Percentiles rank a stretch among this genome's conserved stretches.
Evolutionary conservation across 83 land plant species (phyloP).

Genomic region (Picea mariana): DNA sequence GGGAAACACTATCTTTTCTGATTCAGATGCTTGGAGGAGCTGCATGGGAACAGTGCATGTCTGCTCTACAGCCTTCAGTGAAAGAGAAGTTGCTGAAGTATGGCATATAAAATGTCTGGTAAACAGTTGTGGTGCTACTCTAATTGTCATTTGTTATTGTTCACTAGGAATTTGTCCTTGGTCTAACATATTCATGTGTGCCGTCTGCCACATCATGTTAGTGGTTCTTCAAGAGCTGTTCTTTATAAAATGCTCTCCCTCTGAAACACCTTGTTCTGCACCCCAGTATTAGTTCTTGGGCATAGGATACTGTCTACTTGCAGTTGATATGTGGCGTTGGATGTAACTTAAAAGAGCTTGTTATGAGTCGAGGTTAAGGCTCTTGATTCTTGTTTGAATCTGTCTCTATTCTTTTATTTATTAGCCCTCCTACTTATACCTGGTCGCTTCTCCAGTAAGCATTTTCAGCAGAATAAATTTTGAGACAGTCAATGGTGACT

Average conservation of each 20-base stretch:
- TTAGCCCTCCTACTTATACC: not conserved
- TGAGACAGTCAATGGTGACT: not conserved
- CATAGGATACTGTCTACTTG: conserved; percentile 9
- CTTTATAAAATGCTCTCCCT: not conserved
- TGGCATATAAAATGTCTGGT: conserved; percentile 36
- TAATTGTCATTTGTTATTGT: conserved; percentile 9
- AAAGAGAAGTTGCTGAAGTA: conserved; percentile 78
- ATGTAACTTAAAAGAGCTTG: conserved; percentile 11
- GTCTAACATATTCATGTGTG: conserved; percentile 23
- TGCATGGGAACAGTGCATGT: conserved; percentile 88
- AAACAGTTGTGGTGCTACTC: conserved; percentile 12
- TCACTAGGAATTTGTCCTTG: conserved; percentile 16
- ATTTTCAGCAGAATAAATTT: conserved; percentile 6
- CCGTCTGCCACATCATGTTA: not conserved
- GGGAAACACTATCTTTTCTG: not conserved
- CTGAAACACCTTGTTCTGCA: conserved; percentile 7
- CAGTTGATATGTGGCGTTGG: conserved; percentile 1
- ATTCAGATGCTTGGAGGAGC: conserved; percentile 78
- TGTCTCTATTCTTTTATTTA: conserved; percentile 10
- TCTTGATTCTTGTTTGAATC: conserved; percentile 11
- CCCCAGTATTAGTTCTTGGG: conserved; percentile 5
- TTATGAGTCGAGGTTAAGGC: conserved; percentile 8
- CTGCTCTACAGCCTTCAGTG: conserved; percentile 68
- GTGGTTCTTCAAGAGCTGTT: conserved; percentile 11
- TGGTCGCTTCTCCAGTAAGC: not conserved